Base-by-base conservation (phyloP, 768 basidiomycete genomes). In the Suillus plorans region DNA sequence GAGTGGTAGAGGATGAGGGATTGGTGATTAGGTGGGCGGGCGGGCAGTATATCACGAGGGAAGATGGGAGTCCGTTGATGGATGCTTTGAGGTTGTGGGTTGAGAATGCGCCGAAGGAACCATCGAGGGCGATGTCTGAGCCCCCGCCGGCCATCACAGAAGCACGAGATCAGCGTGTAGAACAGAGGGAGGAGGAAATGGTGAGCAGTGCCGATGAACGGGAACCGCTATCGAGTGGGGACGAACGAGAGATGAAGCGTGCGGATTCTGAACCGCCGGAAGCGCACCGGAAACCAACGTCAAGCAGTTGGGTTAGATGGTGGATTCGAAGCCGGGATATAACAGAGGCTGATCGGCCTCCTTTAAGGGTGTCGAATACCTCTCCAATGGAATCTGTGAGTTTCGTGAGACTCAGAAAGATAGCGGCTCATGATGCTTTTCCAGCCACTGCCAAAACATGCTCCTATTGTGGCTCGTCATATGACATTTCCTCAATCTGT, bases 251-350 rank as follows among this genome's bases (percentile, higher is more conserved):
- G 31, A 76, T 73, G 16, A 81, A 79, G 64, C 82, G 80, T 10
- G 60, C 69, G 5, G 71, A 64, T 14, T 76, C 69, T 18, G 82
- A 81, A 66, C 81, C 82, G 18, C 78, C 75, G 34, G 79, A 76
- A 55, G 69, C 70, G 16, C 65, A 67, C 4, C 81, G 81, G 69
- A 83, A 79, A 62, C 76, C 85, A 5, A 83, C 84, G 0, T 86
- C 87, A 1, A 89, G 88, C 0, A 89, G 86, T n/a, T 94, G 92
- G 93, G 85, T 85, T 44, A 84, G 86, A 45, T 94, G 93, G 94
- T 95, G 91, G 92, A 87, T 84, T 66, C 81, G 90, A 22, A 89
- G 86, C 74, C 76, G 81, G 62, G 78, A 76, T 61, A 80, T 76
- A 61, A 50, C 61, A 8, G 53, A 64, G 12, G 65, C 68, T 34